These are phyloP conservation scores for Trichoderma aggressivum DNA, from an alignment of 2,329 filamentous ascomycete species.

Conservation along the genomic window DNA sequence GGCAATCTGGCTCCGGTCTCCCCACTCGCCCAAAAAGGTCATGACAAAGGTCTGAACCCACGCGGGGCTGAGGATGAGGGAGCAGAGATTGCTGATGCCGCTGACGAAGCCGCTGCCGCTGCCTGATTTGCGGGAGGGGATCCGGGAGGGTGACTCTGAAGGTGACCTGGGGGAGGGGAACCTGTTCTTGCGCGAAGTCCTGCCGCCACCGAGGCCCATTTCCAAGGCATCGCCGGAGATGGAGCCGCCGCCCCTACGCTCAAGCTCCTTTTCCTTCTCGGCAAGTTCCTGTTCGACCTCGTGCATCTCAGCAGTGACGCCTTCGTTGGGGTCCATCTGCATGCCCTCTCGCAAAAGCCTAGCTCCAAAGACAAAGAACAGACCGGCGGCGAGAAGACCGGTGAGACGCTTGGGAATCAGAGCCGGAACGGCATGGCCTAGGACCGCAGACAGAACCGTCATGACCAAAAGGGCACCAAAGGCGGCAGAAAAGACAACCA, in stretches of 20 bases:
- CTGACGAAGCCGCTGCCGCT: slow-evolving; percentile 42
- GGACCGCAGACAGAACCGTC: slow-evolving; percentile 88
- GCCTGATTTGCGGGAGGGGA: slow-evolving; percentile 46
- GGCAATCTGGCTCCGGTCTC: slow-evolving; percentile 94
- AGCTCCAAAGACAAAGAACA: slow-evolving; percentile 88
- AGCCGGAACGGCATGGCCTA: slow-evolving; percentile 88
- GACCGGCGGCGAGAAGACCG: slow-evolving; percentile 74
- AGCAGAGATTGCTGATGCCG: slow-evolving; percentile 81
- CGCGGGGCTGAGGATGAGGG: slow-evolving; percentile 83
- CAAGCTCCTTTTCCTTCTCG: slow-evolving; percentile 81
- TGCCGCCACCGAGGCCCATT: slow-evolving; percentile 67
- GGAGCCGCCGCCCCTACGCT: slow-evolving; percentile 57
- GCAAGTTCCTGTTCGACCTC: slow-evolving; percentile 93
- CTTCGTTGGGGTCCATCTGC: slow-evolving; percentile 83
- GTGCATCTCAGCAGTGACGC: slow-evolving; percentile 94
- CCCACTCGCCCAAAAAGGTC: slow-evolving; percentile 99
- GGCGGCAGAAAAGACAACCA: slow-evolving; percentile 93
- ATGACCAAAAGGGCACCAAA: slow-evolving; percentile 87
- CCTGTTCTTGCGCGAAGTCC: slow-evolving; percentile 69
- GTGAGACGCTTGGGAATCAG: slow-evolving; percentile 89
- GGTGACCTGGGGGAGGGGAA: slow-evolving; percentile 78
- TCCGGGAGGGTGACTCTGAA: slow-evolving; percentile 69
- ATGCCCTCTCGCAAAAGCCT: slow-evolving; percentile 83
- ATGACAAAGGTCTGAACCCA: slow-evolving; percentile 99
- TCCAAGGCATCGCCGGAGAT: slow-evolving; percentile 76